A percentile compares a stretch with the other conserved stretches of the same genome.
Conservation (phyloP, 805 yeast species). For the Starmerella scarabaei region DNA sequence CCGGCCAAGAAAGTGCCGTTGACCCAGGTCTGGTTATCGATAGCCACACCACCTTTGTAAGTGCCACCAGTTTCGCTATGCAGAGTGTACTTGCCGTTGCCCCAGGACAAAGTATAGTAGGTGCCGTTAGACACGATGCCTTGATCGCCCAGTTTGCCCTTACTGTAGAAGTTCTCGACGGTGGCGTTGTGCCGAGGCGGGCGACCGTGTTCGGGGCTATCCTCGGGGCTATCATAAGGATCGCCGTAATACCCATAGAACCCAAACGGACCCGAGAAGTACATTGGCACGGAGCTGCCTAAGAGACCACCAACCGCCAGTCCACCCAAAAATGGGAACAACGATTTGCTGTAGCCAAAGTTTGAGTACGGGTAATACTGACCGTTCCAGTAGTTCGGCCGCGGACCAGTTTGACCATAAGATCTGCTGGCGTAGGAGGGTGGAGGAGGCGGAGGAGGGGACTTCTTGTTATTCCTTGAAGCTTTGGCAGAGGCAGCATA, state of each 20-base stretch:
- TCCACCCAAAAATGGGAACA: background rate
- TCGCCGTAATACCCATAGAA: background rate
- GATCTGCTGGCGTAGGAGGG: background rate
- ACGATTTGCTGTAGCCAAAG: background rate
- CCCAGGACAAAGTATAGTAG: background rate
- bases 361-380: slow-evolving; percentile 2
- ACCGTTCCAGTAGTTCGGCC: slow-evolving; percentile 2
- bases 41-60: background rate
- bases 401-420: background rate
- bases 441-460: too few species aligned
- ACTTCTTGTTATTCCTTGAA: too few species aligned
- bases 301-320: too few species aligned
- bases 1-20: background rate
- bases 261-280: background rate
- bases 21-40: background rate
- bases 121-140: background rate
- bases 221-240: too few species aligned
- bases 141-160: background rate
- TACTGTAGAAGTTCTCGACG: background rate
- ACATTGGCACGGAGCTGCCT: too few species aligned
- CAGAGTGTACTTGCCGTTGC: background rate
- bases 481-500: background rate
- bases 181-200: background rate
- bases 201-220: too few species aligned
- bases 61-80: background rate